Evolutionary conservation across 176 grass and related monocot species (phyloP).

Genomic region (Zoysia pacifica): DNA sequence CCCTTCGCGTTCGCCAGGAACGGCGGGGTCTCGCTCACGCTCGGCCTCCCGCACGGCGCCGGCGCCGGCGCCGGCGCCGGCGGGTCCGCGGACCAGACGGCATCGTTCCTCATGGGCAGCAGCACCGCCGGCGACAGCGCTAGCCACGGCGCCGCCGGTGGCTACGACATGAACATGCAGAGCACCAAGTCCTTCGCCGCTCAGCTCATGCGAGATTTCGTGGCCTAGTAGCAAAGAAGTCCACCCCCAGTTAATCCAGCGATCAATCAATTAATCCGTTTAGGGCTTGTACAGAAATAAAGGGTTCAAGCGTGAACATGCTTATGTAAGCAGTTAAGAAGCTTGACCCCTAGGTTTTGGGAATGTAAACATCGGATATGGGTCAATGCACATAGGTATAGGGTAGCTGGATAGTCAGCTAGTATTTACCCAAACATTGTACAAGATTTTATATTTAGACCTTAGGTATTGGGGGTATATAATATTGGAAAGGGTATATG

Average conservation of each 20-base stretch:
- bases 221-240: slow-evolving; percentile 44
- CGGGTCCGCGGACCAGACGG: slow-evolving; percentile 48
- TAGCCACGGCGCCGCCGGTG: slow-evolving; percentile 22
- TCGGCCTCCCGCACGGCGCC: slow-evolving; percentile 78
- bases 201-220: slow-evolving; percentile 82
- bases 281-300: slow-evolving; percentile 78
- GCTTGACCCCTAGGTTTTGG: slow-evolving; percentile 51
- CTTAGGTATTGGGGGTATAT: slow-evolving; percentile 39
- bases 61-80: not conserved
- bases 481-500: slow-evolving; percentile 46
- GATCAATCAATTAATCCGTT: slow-evolving; percentile 33
- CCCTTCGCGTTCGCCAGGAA: slow-evolving; percentile 74
- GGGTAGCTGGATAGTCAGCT: slow-evolving; percentile 14
- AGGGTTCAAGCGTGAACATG: slow-evolving; percentile 34
- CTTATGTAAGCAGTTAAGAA: slow-evolving; percentile 22
- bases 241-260: slow-evolving; percentile 13
- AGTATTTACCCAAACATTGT: slow-evolving; percentile 41
- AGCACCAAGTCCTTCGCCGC: slow-evolving; percentile 77
- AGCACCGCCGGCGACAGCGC: slow-evolving; percentile 45
- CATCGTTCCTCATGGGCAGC: slow-evolving; percentile 62
- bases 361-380: slow-evolving; percentile 64
- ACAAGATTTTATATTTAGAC: slow-evolving; percentile 40
- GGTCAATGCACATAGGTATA: slow-evolving; percentile 54
- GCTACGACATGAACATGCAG: slow-evolving; percentile 88
- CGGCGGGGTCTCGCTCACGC: slow-evolving; percentile 80